These are phyloP conservation scores for Starmerella etchellsii DNA, from an alignment of 805 yeast genomes.

Conservation along the genomic window DNA sequence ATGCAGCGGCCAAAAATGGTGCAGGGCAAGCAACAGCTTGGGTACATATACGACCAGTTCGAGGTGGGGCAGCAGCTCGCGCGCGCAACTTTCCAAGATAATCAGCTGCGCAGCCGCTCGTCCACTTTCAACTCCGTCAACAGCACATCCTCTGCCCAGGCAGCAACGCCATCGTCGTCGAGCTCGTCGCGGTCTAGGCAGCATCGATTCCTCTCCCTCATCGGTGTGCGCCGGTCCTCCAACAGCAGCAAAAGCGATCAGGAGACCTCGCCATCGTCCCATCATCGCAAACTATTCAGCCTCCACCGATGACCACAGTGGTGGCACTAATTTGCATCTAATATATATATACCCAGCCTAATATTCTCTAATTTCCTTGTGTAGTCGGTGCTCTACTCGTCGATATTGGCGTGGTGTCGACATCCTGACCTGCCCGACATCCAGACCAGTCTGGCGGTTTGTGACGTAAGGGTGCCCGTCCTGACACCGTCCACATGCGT, in stretches of 20 bases:
- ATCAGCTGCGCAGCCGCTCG: conserved; percentile 3
- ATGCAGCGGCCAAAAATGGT: conserved; percentile 34
- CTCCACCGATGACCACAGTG: too few relatives aligned
- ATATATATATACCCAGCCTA: too few relatives aligned
- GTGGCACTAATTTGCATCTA: too few relatives aligned
- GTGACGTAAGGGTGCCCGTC: too few relatives aligned
- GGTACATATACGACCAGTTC: conserved; percentile 29
- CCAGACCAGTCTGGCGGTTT: too few relatives aligned
- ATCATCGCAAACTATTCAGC: too few relatives aligned
- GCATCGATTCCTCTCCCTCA: background rate
- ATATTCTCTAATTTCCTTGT: too few relatives aligned
- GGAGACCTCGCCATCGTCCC: too few relatives aligned
- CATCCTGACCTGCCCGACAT: too few relatives aligned
- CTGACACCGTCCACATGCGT: too few relatives aligned
- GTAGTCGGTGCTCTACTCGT: too few relatives aligned
- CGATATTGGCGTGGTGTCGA: too few relatives aligned
- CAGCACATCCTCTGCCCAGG: background rate
- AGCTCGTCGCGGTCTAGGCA: background rate
- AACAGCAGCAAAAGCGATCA: background rate
- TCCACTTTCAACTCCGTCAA: conserved; percentile 4
- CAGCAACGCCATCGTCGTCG: background rate
- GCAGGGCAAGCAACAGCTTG: conserved; percentile 29
- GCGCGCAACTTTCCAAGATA: conserved; percentile 10
- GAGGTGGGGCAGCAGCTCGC: conserved; percentile 23
- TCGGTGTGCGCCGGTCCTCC: conserved; percentile 2